These are phyloP conservation scores for Phytophthora cryptogea DNA, from an alignment of 352 stramenopile genomes.

Conservation along the genomic window DNA sequence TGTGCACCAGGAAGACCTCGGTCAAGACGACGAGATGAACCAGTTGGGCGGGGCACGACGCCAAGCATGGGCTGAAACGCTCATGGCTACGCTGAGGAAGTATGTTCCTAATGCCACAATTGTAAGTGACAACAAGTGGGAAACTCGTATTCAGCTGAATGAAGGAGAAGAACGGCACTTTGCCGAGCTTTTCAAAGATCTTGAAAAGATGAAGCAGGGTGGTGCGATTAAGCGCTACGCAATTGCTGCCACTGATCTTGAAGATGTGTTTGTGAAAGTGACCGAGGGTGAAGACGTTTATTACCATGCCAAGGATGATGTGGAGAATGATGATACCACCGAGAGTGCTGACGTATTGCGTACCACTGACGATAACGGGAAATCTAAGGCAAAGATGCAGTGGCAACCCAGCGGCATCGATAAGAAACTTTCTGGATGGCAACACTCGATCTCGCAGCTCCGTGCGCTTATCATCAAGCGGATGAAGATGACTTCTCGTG, in stretches of 20 bases:
- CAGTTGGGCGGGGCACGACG: constrained; percentile 2
- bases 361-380: constrained; percentile 12
- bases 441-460: constrained; percentile 49
- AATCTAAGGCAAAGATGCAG: constrained; percentile 21
- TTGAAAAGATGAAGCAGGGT: constrained; percentile 72
- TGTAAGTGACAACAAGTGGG: constrained; percentile 84
- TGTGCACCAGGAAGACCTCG: constrained; percentile 51
- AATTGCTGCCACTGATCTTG: constrained; percentile 97
- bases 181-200: constrained; percentile 90
- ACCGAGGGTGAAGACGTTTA: constrained; percentile 80
- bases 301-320: constrained; percentile 66
- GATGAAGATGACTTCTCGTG: constrained; percentile 52
- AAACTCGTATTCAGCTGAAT: constrained; percentile 94
- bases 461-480: constrained; percentile 60
- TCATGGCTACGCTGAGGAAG: constrained; percentile 72
- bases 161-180: constrained; percentile 89
- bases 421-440: constrained; percentile 23
- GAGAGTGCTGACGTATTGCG: constrained; percentile 1
- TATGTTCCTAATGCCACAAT: constrained; percentile 74
- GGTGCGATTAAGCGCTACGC: constrained; percentile 93
- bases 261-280: constrained; percentile 98
- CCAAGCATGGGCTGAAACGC: constrained; percentile 22
- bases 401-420: constrained; percentile 12
- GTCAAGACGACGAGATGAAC: constrained; percentile 9
- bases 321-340: constrained; percentile 7